Conservation (phyloP, 345 rosid genomes). For the Eucalyptus rudis region DNA sequence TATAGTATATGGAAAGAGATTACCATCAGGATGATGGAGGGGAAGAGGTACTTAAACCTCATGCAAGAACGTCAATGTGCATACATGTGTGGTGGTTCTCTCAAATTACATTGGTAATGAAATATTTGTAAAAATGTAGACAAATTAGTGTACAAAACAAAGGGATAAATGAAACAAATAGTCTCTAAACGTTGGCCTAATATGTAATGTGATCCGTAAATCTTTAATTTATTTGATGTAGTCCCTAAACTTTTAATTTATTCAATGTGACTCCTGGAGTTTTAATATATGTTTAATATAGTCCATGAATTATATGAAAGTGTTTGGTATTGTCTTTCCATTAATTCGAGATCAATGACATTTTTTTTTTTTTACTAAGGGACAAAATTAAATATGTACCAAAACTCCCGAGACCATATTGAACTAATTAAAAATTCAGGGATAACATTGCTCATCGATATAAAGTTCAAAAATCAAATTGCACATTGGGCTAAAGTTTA, state of each 20-base stretch:
- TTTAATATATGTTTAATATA: too few relatives aligned
- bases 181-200: rapidly evolving
- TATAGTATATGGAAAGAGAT: background rate
- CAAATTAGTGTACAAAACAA: background rate
- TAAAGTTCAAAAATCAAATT: too few relatives aligned
- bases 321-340: too few relatives aligned
- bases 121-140: background rate
- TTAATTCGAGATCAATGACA: too few relatives aligned
- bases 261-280: too few relatives aligned
- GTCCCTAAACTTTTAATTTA: too few relatives aligned
- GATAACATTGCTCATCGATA: rapidly evolving
- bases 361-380: too few relatives aligned
- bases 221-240: rapidly evolving
- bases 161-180: too few relatives aligned
- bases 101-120: background rate
- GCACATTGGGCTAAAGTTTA: too few relatives aligned
- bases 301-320: rapidly evolving
- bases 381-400: too few relatives aligned
- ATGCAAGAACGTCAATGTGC: background rate
- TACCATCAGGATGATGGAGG: background rate
- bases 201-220: too few relatives aligned
- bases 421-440: too few relatives aligned
- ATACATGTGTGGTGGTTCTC: background rate
- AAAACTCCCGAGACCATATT: rapidly evolving
- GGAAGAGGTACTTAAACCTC: background rate